These are phyloP conservation scores for Fusarium armeniacum DNA, from an alignment of 2,329 filamentous ascomycete genomes.

Conservation along the genomic window DNA sequence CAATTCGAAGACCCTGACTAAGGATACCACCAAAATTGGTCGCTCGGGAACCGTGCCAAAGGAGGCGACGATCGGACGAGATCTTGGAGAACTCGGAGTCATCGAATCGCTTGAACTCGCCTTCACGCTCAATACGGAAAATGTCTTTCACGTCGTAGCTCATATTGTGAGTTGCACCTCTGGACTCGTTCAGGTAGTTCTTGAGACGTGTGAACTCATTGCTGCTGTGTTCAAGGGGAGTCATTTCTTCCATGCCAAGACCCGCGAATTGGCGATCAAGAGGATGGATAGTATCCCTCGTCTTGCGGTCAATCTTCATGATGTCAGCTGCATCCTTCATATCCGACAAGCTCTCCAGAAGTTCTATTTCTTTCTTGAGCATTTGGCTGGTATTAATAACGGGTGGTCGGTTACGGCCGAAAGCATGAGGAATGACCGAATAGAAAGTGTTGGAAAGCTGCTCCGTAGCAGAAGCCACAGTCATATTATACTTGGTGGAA, in stretches of 20 bases:
- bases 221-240: conserved; percentile 69
- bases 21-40: conserved; percentile 92
- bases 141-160: conserved; percentile 77
- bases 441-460: conserved; percentile 83
- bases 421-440: conserved; percentile 84
- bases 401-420: conserved; percentile 80
- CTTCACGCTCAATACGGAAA: conserved; percentile 83
- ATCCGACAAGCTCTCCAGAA: conserved; percentile 84
- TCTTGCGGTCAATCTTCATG: conserved; percentile 73
- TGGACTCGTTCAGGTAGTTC: conserved; percentile 76
- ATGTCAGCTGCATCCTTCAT: conserved; percentile 87
- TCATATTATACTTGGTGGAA: conserved; percentile 57
- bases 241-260: conserved; percentile 83
- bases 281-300: conserved; percentile 68
- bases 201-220: conserved; percentile 75
- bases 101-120: conserved; percentile 78
- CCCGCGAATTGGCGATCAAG: conserved; percentile 81
- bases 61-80: conserved; percentile 77
- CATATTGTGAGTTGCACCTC: conserved; percentile 75
- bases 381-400: conserved; percentile 69
- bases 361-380: conserved; percentile 82
- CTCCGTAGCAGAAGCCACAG: conserved; percentile 63
- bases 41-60: conserved; percentile 88
- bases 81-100: conserved; percentile 66
- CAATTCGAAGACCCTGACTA: conserved; percentile 89